A percentile compares a stretch with the other conserved stretches of the same genome.
Evolutionary conservation across 2,329 filamentous ascomycete species (phyloP).

Genomic region (Ophiostoma sp.): DNA sequence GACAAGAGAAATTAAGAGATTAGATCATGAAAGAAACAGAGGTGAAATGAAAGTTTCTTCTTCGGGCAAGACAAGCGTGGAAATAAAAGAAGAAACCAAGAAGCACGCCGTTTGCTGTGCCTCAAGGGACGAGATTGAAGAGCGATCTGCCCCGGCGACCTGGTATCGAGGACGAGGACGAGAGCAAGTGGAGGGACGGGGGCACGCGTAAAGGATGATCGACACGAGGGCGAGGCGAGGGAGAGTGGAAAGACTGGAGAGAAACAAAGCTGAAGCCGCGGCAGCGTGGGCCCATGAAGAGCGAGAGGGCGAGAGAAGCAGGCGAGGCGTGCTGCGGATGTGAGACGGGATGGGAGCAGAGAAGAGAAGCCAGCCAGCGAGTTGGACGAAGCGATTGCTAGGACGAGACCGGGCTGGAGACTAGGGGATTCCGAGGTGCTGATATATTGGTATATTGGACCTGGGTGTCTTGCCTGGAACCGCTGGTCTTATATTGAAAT

Average conservation of each 20-base stretch:
- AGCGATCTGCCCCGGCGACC: slow-evolving; percentile 8
- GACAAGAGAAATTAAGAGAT: not conserved
- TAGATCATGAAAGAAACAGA: not conserved
- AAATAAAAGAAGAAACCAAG: not conserved
- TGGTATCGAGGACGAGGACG: slow-evolving; percentile 2
- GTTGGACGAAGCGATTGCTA: not conserved
- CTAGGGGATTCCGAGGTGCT: not conserved
- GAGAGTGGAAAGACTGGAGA: slow-evolving; percentile 9
- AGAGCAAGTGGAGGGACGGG: not conserved
- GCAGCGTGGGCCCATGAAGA: not conserved
- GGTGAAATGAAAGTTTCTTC: not conserved
- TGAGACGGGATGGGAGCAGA: not conserved
- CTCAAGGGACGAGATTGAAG: not conserved
- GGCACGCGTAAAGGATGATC: slow-evolving; percentile 4
- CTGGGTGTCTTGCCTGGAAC: not conserved
- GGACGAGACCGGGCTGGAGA: not conserved
- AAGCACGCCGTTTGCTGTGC: not conserved
- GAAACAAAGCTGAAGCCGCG: not conserved
- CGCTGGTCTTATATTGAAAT: slow-evolving; percentile 9
- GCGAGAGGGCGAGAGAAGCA: not conserved
- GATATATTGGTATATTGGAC: not conserved
- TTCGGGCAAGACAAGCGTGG: slow-evolving; percentile 5
- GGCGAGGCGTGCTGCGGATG: not conserved
- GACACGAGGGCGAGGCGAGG: slow-evolving; percentile 15
- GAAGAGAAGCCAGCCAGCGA: too few species aligned